These are phyloP conservation scores for Tricholoma matsutake DNA, from an alignment of 768 basidiomycete species.

Conservation along the genomic window DNA sequence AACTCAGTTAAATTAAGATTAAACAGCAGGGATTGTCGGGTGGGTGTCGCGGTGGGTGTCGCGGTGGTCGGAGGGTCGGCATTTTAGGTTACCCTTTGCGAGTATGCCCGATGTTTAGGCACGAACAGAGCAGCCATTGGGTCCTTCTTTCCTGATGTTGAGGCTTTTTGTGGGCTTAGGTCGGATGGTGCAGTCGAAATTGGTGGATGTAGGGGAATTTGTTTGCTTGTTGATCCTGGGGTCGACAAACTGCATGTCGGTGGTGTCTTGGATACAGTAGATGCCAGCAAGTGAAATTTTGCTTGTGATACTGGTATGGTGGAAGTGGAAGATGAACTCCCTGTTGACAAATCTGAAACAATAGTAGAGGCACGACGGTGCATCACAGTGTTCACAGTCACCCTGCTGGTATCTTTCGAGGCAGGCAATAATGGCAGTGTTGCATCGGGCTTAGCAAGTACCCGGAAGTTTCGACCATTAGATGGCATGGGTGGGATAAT, in stretches of 20 bases:
- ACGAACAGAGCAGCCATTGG: conserved; percentile 65
- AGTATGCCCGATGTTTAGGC: conserved; percentile 69
- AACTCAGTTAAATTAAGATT: background rate
- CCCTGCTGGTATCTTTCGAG: conserved; percentile 36
- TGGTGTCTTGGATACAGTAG: conserved; percentile 13
- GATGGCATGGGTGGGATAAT: conserved; percentile 52
- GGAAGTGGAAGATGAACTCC: conserved; percentile 1
- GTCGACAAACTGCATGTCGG: background rate
- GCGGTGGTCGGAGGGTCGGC: background rate
- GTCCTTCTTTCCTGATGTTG: conserved; percentile 52
- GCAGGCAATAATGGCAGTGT: conserved; percentile 32
- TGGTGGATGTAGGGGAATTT: conserved; percentile 8
- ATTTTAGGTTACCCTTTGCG: conserved; percentile 30
- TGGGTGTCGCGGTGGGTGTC: background rate
- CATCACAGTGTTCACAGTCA: conserved; percentile 50
- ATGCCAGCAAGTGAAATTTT: conserved; percentile 9
- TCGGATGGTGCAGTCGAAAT: conserved; percentile 18
- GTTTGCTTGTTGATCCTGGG: conserved; percentile 7
- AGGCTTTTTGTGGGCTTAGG: conserved; percentile 33
- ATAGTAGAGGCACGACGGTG: conserved; percentile 31
- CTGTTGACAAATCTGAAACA: conserved; percentile 3
- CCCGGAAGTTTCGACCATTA: conserved; percentile 41
- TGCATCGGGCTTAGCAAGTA: conserved; percentile 34
- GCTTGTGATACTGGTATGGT: conserved; percentile 12
- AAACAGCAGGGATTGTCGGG: background rate